Evolutionary conservation across 352 stramenopile species (phyloP).

Genomic region (Globisporangium echinulatum): DNA sequence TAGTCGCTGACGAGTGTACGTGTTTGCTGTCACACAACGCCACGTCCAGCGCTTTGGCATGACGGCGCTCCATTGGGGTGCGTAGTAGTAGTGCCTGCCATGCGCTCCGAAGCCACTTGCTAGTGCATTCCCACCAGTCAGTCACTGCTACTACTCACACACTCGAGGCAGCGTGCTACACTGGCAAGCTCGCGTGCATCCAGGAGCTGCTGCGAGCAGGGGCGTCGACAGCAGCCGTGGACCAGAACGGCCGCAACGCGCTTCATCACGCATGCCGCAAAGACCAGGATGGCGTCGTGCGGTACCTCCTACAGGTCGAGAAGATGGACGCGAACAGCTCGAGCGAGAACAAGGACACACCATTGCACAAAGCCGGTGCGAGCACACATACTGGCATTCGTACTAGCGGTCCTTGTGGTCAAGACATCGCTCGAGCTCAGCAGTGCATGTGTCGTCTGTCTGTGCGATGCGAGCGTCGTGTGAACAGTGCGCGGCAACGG

Average conservation of each 20-base stretch:
- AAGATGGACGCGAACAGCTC: slow-evolving; percentile 51
- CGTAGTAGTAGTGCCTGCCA: neutral
- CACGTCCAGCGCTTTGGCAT: slow-evolving; percentile 62
- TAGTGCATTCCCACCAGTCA: neutral
- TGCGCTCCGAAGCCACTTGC: neutral
- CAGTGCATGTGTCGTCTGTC: too few species aligned
- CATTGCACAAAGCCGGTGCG: slow-evolving; percentile 73
- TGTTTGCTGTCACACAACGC: neutral
- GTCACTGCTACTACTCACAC: neutral
- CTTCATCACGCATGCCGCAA: slow-evolving; percentile 75
- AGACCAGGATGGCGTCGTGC: slow-evolving; percentile 58
- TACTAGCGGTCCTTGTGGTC: too few species aligned
- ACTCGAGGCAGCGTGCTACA: slow-evolving; percentile 37
- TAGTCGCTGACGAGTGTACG: neutral
- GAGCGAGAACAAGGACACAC: slow-evolving; percentile 70
- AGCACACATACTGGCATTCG: neutral
- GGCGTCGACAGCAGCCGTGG: slow-evolving; percentile 25
- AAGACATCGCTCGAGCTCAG: too few species aligned
- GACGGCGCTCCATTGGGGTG: slow-evolving; percentile 76
- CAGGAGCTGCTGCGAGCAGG: slow-evolving; percentile 49
- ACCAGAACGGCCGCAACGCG: slow-evolving; percentile 59
- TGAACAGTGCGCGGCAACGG: slow-evolving; percentile 35
- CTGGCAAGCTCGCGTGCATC: slow-evolving; percentile 43
- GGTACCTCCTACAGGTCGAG: slow-evolving; percentile 34
- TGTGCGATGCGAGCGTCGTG: neutral